phyloP scores from a whole-genome alignment of 2,329 filamentous ascomycete species.

The Coniochaeta pulveracea region DNA sequence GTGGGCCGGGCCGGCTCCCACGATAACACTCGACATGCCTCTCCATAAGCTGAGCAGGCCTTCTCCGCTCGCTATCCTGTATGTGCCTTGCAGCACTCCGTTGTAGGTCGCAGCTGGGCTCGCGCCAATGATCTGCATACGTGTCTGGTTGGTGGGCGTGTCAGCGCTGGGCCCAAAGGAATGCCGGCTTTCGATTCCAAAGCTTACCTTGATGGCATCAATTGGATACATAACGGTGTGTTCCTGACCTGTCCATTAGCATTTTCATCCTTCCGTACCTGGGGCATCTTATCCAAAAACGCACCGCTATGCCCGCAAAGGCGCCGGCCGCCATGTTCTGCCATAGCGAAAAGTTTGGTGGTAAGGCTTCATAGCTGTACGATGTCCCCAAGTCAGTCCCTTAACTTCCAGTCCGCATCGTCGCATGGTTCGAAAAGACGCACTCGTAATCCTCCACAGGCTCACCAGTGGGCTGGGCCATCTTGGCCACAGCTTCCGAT shows the following conservation, averaged over 20 bases:
- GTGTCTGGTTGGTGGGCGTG: slow-evolving; percentile 50
- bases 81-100: slow-evolving; percentile 83
- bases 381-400: slow-evolving; percentile 8
- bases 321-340: slow-evolving; percentile 96
- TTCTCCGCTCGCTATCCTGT: slow-evolving; percentile 83
- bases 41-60: slow-evolving; percentile 89
- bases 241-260: slow-evolving; percentile 45
- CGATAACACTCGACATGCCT: slow-evolving; percentile 89
- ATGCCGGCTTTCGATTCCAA: slow-evolving; percentile 9
- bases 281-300: slow-evolving; percentile 16
- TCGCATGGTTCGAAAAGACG: slow-evolving; percentile 18
- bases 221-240: slow-evolving; percentile 99
- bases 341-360: slow-evolving; percentile 83
- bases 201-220: slow-evolving; percentile 81
- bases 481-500: slow-evolving; percentile 55
- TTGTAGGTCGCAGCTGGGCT: slow-evolving; percentile 72
- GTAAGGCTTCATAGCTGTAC: slow-evolving; percentile 75
- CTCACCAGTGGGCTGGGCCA: slow-evolving; percentile 58
- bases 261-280: slow-evolving; percentile 9
- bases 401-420: slow-evolving; percentile 7
- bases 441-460: slow-evolving; percentile 57
- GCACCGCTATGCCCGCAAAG: slow-evolving; percentile 90
- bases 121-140: slow-evolving; percentile 93
- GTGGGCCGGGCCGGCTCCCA: slow-evolving; percentile 91
- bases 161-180: slow-evolving; percentile 7